Conservation (phyloP, 345 rosid genomes). For the Trapa incisa region DNA sequence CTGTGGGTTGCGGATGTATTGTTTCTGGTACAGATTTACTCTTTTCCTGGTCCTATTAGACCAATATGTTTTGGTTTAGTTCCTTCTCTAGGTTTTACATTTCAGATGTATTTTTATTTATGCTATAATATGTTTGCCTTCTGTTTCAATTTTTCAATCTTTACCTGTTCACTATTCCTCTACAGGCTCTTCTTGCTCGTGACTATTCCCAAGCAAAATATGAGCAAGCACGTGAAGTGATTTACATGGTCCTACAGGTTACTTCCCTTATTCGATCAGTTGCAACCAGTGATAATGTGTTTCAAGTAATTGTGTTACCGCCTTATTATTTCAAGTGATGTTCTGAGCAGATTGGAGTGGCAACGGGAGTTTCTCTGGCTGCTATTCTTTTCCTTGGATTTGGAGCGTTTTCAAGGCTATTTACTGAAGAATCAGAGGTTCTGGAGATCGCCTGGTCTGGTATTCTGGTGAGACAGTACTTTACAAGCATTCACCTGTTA, state of each 20-base stretch:
- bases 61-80: not conserved
- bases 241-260: slow-evolving; percentile 57
- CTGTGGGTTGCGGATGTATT: not conserved
- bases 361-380: slow-evolving; percentile 62
- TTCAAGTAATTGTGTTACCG: not conserved
- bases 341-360: slow-evolving; percentile 58
- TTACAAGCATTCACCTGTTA: not conserved
- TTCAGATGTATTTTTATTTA: not conserved
- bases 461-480: slow-evolving; percentile 37
- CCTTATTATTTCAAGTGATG: slow-evolving; percentile 9
- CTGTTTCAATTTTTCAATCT: not conserved
- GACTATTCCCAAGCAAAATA: slow-evolving; percentile 64
- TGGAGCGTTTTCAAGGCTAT: slow-evolving; percentile 57
- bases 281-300: not conserved
- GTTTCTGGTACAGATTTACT: not conserved
- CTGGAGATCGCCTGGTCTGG: slow-evolving; percentile 67
- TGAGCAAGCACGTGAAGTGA: slow-evolving; percentile 51
- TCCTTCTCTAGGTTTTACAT: not conserved
- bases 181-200: slow-evolving; percentile 79
- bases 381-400: slow-evolving; percentile 54
- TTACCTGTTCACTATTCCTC: slow-evolving; percentile 5
- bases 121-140: not conserved
- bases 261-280: not conserved
- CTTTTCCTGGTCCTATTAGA: not conserved
- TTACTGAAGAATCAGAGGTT: slow-evolving; percentile 73